Percentiles rank a stretch among this genome's conserved stretches.
These are phyloP conservation scores for Boeremia lycopersici DNA, from an alignment of 2,329 filamentous ascomycete genomes.

Conservation along the genomic window DNA sequence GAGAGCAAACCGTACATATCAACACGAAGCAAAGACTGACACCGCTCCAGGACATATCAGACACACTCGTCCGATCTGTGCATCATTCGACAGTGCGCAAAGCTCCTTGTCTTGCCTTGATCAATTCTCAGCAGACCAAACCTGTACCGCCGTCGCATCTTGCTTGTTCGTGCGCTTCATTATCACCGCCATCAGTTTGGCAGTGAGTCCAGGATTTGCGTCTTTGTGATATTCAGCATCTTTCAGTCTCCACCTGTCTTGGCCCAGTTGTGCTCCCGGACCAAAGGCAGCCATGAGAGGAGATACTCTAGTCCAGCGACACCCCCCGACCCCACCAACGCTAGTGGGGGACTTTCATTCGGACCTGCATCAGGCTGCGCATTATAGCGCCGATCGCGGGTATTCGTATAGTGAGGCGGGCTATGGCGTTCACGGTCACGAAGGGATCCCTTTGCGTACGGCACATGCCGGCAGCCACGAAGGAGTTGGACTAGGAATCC, in stretches of 20 bases:
- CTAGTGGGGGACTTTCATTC: constrained; percentile 40
- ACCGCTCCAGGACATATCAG: constrained; percentile 25
- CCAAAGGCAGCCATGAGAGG: constrained; percentile 36
- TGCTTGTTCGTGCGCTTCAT: constrained; percentile 10
- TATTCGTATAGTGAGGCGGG: constrained; percentile 45
- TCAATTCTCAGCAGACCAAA: constrained; percentile 12
- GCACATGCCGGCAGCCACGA: constrained; percentile 35
- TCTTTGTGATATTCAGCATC: constrained; percentile 2
- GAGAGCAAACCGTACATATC: constrained; percentile 41
- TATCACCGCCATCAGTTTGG: constrained; percentile 15
- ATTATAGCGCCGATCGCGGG: constrained; percentile 49
- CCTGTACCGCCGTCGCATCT: neutral
- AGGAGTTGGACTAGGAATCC: constrained; percentile 36
- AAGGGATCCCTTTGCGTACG: constrained; percentile 35
- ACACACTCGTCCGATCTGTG: neutral
- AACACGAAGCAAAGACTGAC: constrained; percentile 32
- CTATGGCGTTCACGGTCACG: constrained; percentile 41
- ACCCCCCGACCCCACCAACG: constrained; percentile 46
- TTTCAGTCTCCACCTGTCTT: constrained; percentile 11
- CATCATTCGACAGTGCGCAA: constrained; percentile 8
- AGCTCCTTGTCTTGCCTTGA: constrained; percentile 1
- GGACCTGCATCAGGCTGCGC: constrained; percentile 50
- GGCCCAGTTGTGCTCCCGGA: constrained; percentile 13
- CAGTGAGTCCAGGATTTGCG: constrained; percentile 14
- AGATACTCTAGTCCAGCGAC: constrained; percentile 43